Evolutionary conservation across 768 basidiomycete species (phyloP).

Genomic region (Gymnopilus dilepis): DNA sequence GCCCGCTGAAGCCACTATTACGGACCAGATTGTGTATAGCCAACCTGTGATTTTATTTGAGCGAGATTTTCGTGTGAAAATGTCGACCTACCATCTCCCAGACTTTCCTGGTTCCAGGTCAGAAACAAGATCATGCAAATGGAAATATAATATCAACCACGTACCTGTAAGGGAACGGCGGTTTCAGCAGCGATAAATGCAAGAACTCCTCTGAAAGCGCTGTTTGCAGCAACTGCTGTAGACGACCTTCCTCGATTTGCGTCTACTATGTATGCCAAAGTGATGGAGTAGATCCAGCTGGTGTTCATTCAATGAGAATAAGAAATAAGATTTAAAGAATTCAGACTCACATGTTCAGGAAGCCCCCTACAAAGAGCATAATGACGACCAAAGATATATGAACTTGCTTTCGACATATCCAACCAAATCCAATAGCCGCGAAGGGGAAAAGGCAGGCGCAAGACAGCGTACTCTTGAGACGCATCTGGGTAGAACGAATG

Average conservation of each 20-base stretch:
- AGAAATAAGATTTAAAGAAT: background rate
- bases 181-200: constrained; percentile 76
- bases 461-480: constrained; percentile 65
- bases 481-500: constrained; percentile 54
- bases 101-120: constrained; percentile 46
- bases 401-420: constrained; percentile 68
- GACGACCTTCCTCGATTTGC: constrained; percentile 83
- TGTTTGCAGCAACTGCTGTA: constrained; percentile 78
- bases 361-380: constrained; percentile 74
- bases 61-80: background rate
- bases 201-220: constrained; percentile 71
- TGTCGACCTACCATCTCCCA: constrained; percentile 68
- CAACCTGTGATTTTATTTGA: constrained; percentile 44
- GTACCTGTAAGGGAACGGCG: constrained; percentile 73
- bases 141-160: background rate
- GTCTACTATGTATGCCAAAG: constrained; percentile 86
- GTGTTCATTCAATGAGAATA: background rate
- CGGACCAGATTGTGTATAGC: constrained; percentile 70
- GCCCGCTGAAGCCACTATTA: constrained; percentile 56
- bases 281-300: constrained; percentile 44
- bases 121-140: too few species aligned
- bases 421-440: constrained; percentile 71
- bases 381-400: constrained; percentile 73
- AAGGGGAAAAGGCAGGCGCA: constrained; percentile 66
- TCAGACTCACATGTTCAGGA: constrained; percentile 68